Percentiles rank a stretch among this genome's conserved stretches.
Conservation (phyloP, 441 rosid genomes). For the Euphorbia schlechtendalii region DNA sequence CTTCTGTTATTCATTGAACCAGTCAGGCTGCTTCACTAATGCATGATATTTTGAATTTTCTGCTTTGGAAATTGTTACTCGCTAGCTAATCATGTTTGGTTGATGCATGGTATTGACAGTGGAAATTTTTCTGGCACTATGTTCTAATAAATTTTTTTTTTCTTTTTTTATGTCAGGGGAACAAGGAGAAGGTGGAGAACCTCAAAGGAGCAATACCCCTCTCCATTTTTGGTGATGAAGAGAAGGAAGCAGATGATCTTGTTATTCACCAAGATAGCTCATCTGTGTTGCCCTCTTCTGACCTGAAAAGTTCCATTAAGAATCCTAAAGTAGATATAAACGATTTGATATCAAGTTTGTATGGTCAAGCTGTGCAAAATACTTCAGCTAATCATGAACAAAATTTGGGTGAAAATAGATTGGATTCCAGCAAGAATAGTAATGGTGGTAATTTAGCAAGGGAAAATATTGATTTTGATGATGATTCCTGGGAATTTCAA, state of each 20-base stretch:
- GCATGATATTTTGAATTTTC: neutral
- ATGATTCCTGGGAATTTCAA: constrained; percentile 66
- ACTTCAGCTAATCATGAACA: constrained; percentile 28
- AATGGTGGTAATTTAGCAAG: constrained; percentile 20
- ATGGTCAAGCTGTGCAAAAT: constrained; percentile 49
- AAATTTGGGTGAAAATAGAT: constrained; percentile 26
- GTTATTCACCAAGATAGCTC: constrained; percentile 32
- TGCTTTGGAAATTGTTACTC: neutral
- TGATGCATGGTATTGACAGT: constrained; percentile 5
- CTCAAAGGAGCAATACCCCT: constrained; percentile 56
- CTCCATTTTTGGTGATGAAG: constrained; percentile 55
- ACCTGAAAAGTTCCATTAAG: constrained; percentile 26
- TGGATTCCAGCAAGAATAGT: constrained; percentile 20
- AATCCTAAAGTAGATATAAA: constrained; percentile 33
- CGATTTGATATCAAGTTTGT: constrained; percentile 78
- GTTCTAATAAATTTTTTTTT: constrained; percentile 8
- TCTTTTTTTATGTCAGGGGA: constrained; percentile 33
- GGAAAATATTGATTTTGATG: constrained; percentile 38
- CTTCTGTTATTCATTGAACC: neutral
- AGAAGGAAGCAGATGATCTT: constrained; percentile 36
- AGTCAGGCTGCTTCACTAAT: neutral
- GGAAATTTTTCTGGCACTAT: constrained; percentile 8
- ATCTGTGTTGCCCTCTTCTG: constrained; percentile 22
- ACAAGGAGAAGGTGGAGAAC: constrained; percentile 24
- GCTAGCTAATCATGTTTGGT: neutral